These are phyloP conservation scores for Allium fistulosum DNA, from an alignment of 106 monocot genomes.

Conservation along the genomic window DNA sequence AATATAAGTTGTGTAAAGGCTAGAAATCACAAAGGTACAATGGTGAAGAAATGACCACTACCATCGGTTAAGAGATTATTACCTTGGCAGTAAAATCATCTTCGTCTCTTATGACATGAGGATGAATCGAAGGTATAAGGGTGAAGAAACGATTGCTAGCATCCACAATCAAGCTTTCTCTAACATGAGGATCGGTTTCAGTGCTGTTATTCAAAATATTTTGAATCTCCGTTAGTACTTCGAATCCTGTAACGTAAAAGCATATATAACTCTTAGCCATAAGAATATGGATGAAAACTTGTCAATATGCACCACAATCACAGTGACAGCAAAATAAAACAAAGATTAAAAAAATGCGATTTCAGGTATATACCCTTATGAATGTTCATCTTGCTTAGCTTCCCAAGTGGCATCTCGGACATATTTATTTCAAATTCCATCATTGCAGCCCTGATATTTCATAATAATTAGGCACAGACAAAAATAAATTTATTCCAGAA, in stretches of 20 bases:
- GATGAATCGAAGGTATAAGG: slow-evolving; percentile 96
- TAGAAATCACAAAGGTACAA: too few species aligned
- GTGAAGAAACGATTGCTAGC: slow-evolving; percentile 99
- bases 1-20: too few species aligned
- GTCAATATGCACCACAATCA: not conserved
- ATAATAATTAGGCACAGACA: not conserved
- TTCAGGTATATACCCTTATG: slow-evolving; percentile 57
- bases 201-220: slow-evolving; percentile 54
- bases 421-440: slow-evolving; percentile 95
- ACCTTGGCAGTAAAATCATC: slow-evolving; percentile 84
- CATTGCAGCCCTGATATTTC: slow-evolving; percentile 79
- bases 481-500: not conserved
- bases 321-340: not conserved
- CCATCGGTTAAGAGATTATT: not conserved
- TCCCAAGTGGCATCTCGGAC: slow-evolving; percentile 98
- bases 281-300: not conserved
- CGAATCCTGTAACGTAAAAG: slow-evolving; percentile 67
- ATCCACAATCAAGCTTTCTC: slow-evolving; percentile 79
- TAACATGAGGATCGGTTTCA: slow-evolving; percentile 33
- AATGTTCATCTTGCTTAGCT: slow-evolving; percentile 90
- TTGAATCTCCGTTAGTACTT: slow-evolving; percentile 92
- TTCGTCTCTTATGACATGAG: slow-evolving; percentile 75
- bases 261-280: not conserved
- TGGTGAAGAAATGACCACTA: too few species aligned
- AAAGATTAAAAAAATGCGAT: too few species aligned